Conservation (phyloP, 2,329 filamentous ascomycete genomes). For the Phoma herbarum region DNA sequence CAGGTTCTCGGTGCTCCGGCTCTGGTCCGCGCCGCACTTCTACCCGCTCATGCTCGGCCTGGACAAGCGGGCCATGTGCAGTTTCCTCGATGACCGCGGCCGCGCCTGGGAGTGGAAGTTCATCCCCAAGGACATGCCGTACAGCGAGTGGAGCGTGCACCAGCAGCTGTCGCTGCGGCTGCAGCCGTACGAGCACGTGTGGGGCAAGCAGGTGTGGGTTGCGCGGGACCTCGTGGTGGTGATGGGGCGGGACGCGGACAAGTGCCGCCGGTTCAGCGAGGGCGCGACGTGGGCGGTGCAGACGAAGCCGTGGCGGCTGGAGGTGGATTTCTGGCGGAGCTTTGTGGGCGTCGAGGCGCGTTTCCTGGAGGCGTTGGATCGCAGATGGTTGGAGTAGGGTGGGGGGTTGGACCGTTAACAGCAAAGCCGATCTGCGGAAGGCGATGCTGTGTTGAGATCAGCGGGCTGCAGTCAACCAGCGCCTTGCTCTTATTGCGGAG, state of each 20-base stretch:
- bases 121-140: constrained; percentile 58
- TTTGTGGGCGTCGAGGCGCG: constrained; percentile 59
- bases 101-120: constrained; percentile 61
- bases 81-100: constrained; percentile 56
- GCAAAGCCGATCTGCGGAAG: no score
- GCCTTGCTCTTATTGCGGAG: no score
- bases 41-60: constrained; percentile 58
- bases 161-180: constrained; percentile 47
- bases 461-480: no score
- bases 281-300: constrained; percentile 58
- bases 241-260: constrained; percentile 56
- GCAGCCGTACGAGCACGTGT: constrained; percentile 40
- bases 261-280: constrained; percentile 52
- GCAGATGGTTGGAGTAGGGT: constrained; percentile 51
- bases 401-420: no score
- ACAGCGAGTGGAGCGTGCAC: constrained; percentile 57
- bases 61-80: constrained; percentile 45
- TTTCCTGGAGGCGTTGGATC: constrained; percentile 56
- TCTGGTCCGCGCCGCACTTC: constrained; percentile 61
- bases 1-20: constrained; percentile 55
- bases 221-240: constrained; percentile 58
- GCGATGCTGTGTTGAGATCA: no score
- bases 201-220: constrained; percentile 52
- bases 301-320: constrained; percentile 59
- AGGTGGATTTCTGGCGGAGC: constrained; percentile 63